phyloP scores from a whole-genome alignment of 2,329 filamentous ascomycete genomes.

The Furcasterigmium sp. region DNA sequence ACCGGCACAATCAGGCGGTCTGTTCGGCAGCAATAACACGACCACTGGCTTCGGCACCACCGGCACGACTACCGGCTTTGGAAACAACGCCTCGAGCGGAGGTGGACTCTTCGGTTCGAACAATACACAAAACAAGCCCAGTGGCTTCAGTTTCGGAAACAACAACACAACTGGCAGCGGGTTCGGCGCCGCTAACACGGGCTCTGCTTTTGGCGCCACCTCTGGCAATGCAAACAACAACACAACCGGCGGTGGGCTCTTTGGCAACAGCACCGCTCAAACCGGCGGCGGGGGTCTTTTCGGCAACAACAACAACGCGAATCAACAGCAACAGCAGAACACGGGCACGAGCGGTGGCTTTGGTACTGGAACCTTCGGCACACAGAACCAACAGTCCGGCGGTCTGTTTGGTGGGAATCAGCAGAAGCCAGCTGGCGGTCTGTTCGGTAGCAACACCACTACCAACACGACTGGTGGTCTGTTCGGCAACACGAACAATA shows the following conservation, averaged over 20 bases:
- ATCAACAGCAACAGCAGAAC: conserved; percentile 14
- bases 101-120: conserved; percentile 15
- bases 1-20: conserved; percentile 11
- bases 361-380: conserved; percentile 17
- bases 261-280: conserved; percentile 27
- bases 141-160: conserved; percentile 37
- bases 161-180: conserved; percentile 16
- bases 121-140: conserved; percentile 30
- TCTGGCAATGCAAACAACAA: conserved; percentile 28
- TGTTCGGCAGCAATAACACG: conserved; percentile 19
- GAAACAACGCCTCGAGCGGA: conserved; percentile 18
- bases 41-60: conserved; percentile 9
- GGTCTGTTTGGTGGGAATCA: conserved; percentile 19
- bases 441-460: conserved; percentile 14
- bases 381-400: conserved; percentile 15
- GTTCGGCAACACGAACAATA: conserved; percentile 28
- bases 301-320: conserved; percentile 17
- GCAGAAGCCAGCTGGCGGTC: conserved; percentile 13
- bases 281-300: conserved; percentile 32
- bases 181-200: conserved; percentile 26
- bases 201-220: conserved; percentile 33
- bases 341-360: conserved; percentile 14
- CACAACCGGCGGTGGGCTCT: conserved; percentile 31
- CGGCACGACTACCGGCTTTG: conserved; percentile 18
- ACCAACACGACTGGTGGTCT: conserved; percentile 29